Evolutionary conservation across 352 stramenopile species (phyloP).

Genomic region (Globisporangium emineosum): DNA sequence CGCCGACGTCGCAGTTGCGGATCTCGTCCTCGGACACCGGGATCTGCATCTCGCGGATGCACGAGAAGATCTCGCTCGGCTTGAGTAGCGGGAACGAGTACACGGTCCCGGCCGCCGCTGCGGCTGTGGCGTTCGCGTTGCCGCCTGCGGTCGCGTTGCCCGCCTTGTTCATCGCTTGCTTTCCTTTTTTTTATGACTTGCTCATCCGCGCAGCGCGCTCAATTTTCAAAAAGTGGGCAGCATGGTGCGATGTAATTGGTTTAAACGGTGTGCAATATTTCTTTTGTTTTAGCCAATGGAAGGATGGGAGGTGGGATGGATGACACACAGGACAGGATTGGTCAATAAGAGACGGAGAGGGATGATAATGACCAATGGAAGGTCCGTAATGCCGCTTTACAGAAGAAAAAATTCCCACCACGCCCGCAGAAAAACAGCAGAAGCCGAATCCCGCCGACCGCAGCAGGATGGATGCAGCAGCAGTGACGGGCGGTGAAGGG

Average conservation of each 20-base stretch:
- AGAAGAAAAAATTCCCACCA: neutral
- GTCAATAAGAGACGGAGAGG: neutral
- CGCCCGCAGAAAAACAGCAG: neutral
- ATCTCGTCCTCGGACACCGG: conserved; percentile 88
- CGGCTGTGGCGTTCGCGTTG: no score
- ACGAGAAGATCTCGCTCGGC: conserved; percentile 90
- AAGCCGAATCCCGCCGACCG: neutral
- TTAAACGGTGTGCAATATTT: neutral
- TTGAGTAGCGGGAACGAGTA: conserved; percentile 95
- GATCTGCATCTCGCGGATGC: conserved; percentile 89
- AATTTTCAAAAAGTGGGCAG: conserved; percentile 13
- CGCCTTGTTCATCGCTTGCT: conserved; percentile 16
- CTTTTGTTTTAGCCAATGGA: neutral
- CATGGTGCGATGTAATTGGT: neutral
- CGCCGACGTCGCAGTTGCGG: conserved; percentile 58
- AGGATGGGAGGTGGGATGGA: neutral
- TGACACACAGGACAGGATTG: neutral
- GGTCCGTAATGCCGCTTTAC: neutral
- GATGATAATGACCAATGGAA: neutral
- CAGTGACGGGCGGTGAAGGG: neutral
- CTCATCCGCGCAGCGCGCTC: neutral
- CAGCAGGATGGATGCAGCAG: no score
- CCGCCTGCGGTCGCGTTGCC: neutral
- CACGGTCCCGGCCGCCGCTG: conserved; percentile 6
- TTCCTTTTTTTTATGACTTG: neutral